Base-by-base conservation (phyloP, 306 rosid genomes). In the Lithocarpus polystachyus region DNA sequence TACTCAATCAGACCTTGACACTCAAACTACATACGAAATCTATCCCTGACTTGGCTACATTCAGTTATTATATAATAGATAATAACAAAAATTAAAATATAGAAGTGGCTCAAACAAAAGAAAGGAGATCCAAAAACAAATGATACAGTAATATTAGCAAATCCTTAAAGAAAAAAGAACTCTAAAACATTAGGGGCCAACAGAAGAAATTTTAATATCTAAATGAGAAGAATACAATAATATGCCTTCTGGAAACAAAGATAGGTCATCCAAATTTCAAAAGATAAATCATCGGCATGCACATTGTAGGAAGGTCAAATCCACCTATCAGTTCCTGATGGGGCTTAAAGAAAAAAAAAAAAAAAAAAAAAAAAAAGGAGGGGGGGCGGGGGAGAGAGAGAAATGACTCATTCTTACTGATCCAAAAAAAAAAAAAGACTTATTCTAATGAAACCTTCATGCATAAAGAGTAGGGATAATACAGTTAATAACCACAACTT, bases 201-300 rank as follows among this genome's bases (percentile, higher is more conserved):
- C 65, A 23, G 31, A 59, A 22, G 12, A 59, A 59, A 10, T 22
- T 59, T 59, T 22, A 1, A 59, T 12, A 59, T 59, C 28, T 48
- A 59, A 22, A 59, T 59, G 65, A 59, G 65, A 59, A 59, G 65
- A 59, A 59, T 59, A 24, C 65, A 23, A 64, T 29, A 59, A 64
- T 29, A 29, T 28, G 45, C 26, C 17, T 26, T 61, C 17, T 64
- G 2, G 43, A 64, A 64, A 31, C 22, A 29, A 15, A 64, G n/a
- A 29, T 17, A 64, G 17, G 11, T 29, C 43, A 29, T 28, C 18
- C 18, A 61, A 61, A 23, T 24, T 23, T 23, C 6, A 10, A 20
- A 61, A 61, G 14, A 61, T 13, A 29, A 3, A 61, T 24, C 35
- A 26, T 29, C 28, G 2, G 40, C 28, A 29, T 64, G 70, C 43